These are phyloP conservation scores for Leucogyrophana mollusca DNA, from an alignment of 768 basidiomycete genomes.

Conservation along the genomic window DNA sequence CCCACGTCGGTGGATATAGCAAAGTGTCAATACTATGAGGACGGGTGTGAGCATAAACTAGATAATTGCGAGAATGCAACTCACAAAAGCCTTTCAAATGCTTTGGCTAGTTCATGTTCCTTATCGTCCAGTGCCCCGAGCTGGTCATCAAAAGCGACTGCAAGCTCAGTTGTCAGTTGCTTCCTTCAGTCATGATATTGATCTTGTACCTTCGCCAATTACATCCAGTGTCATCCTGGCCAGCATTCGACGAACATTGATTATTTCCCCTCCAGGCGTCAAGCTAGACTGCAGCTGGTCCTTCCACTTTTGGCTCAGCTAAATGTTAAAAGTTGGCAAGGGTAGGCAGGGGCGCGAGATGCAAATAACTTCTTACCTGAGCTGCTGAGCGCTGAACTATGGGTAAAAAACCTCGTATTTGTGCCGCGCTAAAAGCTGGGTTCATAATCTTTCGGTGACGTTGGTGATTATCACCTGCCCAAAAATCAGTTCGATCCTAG, in stretches of 20 bases:
- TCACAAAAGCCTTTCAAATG: slow-evolving; percentile 16
- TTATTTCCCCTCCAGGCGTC: slow-evolving; percentile 4
- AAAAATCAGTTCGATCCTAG: not conserved
- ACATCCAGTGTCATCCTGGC: slow-evolving; percentile 24
- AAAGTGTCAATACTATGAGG: slow-evolving; percentile 19
- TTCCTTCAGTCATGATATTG: not conserved
- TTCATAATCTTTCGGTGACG: slow-evolving; percentile 31
- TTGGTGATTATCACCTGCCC: slow-evolving; percentile 18
- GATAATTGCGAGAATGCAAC: not conserved
- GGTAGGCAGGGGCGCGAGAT: no score
- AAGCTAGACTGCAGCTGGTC: slow-evolving; percentile 11
- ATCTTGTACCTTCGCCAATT: slow-evolving; percentile 24
- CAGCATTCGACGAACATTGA: slow-evolving; percentile 21
- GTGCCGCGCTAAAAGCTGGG: slow-evolving; percentile 23
- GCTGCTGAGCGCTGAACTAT: slow-evolving; percentile 21
- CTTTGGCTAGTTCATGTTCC: slow-evolving; percentile 11
- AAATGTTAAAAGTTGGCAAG: not conserved
- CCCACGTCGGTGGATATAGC: slow-evolving; percentile 19
- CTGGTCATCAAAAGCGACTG: slow-evolving; percentile 22
- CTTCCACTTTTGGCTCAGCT: slow-evolving; percentile 23
- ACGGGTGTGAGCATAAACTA: not conserved
- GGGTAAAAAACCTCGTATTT: slow-evolving; percentile 22
- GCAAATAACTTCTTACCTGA: slow-evolving; percentile 9
- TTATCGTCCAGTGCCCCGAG: slow-evolving; percentile 17
- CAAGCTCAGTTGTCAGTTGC: not conserved